Base-by-base conservation (phyloP, 305 asterid genomes). In the Fraxinus sp. region DNA sequence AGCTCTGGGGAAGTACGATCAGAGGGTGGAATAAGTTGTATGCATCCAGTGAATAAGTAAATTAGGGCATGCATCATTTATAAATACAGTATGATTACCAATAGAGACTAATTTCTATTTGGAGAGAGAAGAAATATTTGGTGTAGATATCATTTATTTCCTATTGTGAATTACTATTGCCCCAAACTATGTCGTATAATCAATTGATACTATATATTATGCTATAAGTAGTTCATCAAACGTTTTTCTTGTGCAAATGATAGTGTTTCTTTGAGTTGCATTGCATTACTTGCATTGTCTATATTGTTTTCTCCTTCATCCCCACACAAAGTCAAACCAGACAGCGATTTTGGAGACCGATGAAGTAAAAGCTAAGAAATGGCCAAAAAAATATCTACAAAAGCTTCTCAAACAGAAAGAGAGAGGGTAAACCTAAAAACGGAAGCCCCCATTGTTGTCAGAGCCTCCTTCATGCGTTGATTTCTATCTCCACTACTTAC, bases 371-470 rank as follows among this genome's bases (percentile, higher is more conserved):
- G 44, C 2, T 3, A 2, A 33, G 28, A 72, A 33, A 72, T 72
- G 76, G 28, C 76, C 22, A 11, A 72, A 16, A 72, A 72, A 36
- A 68, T 3, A 44, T 33, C 41, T 35, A 52, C 30, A 24, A 72
- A 32, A 49, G 14, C 26, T 70, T 68, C 76, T 39, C 39, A 62
- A 64, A 18, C 6, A 64, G 86, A 59, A 66, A 85, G 24, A 74
- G 66, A 62, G 73, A 74, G 59, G 33, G 28, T 82, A 76, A 81
- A 95, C 99, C 99, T 96, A 91, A 96, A 96, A 14, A 96, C 99
- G 49, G 99, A 96, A 80, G 99, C 98, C 33, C 99, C 99, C 99
- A 96, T 93, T 74, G 99, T 94, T 7, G 97, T 87, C 70, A 96
- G 86, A 78, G 99, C 89, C 78, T 94, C 97, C 89, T 89, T 90